phyloP scores from a whole-genome alignment of 257 asterid genomes.

The Solanum sitiens region DNA sequence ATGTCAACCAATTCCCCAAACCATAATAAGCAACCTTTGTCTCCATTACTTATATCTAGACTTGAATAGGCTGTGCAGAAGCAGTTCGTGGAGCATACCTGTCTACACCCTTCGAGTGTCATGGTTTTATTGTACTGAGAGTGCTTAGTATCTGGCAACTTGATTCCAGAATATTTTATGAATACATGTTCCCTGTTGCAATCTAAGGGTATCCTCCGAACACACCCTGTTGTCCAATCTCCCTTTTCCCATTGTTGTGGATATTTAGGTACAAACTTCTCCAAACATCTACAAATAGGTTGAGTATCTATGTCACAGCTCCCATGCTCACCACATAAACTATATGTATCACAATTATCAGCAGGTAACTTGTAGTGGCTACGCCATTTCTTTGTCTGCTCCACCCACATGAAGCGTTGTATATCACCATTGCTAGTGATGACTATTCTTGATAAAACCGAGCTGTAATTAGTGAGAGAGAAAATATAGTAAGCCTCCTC shows the following conservation, averaged over 20 bases:
- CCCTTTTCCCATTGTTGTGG: background rate
- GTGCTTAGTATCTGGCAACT: background rate
- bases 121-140: background rate
- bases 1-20: slow-evolving; percentile 18
- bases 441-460: slow-evolving; percentile 10
- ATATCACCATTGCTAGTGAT: slow-evolving; percentile 2
- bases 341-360: slow-evolving; percentile 22
- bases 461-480: background rate
- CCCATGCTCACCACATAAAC: slow-evolving; percentile 17
- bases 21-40: slow-evolving; percentile 32
- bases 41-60: slow-evolving; percentile 2
- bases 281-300: slow-evolving; percentile 23
- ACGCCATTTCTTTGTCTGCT: slow-evolving; percentile 11
- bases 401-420: slow-evolving; percentile 6
- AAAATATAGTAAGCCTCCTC: background rate
- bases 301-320: slow-evolving; percentile 3
- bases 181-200: background rate
- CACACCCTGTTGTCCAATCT: slow-evolving; percentile 20
- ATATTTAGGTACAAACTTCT: slow-evolving; percentile 4
- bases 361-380: slow-evolving; percentile 1
- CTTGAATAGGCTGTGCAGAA: slow-evolving; percentile 24
- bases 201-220: slow-evolving; percentile 2
- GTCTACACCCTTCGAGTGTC: slow-evolving; percentile 7
- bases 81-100: slow-evolving; percentile 17
- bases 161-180: background rate